phyloP scores from a whole-genome alignment of 73 alveolate species.

The Durusdinium trenchii region DNA sequence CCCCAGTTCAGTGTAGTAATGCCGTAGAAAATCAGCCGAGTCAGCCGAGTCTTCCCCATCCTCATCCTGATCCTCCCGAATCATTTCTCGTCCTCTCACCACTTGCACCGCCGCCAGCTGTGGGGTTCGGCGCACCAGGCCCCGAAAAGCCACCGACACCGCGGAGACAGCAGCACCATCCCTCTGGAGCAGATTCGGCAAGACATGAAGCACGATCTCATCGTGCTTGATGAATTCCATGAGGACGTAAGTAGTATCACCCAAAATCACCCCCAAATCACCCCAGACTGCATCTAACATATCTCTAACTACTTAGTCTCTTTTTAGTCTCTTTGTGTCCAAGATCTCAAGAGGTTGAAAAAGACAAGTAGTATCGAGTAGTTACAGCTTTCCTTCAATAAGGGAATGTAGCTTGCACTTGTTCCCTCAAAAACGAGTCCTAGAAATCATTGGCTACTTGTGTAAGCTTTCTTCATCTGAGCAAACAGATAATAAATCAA shows the following conservation, averaged over 20 bases:
- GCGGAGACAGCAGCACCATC: slow-evolving; percentile 32
- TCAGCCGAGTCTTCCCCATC: neutral
- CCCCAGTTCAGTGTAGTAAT: slow-evolving; percentile 28
- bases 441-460: neutral
- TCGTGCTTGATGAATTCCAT: slow-evolving; percentile 2
- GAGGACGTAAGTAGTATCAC: no score
- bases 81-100: neutral
- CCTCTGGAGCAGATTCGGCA: neutral
- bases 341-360: no score
- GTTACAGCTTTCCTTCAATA: no score
- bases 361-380: no score
- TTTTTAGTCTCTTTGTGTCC: no score
- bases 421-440: neutral
- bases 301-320: no score
- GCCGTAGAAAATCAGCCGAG: neutral
- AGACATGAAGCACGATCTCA: neutral
- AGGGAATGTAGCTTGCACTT: neutral
- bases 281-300: no score
- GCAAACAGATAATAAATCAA: neutral
- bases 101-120: slow-evolving; percentile 39
- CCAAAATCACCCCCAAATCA: no score
- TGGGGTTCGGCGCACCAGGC: neutral
- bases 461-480: slow-evolving; percentile 3
- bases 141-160: slow-evolving; percentile 39
- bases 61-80: neutral